Evolutionary conservation across 202 grass and related monocot species (phyloP), one percentile per base, ranked within the genome.

Genomic region (Bolboschoenoplectus hybrid): DNA sequence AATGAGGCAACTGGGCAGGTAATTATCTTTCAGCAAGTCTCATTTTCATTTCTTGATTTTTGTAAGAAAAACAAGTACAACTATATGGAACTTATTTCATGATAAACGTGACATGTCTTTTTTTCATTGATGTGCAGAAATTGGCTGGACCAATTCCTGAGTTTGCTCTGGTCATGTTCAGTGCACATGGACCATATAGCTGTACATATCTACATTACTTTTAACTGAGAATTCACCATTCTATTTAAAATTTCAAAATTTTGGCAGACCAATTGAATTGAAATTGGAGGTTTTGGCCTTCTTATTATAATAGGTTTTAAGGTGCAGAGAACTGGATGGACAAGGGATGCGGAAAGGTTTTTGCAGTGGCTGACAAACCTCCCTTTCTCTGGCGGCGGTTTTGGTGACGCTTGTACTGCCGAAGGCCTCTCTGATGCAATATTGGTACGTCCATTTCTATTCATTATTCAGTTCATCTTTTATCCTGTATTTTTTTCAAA

Each of bases 361-460:
- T 80, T 97, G 82, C 86, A 87, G 81, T 93, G 92, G 93, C 73
- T 99, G 74, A 89, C 97, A 85, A 87, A 89, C 88, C 88, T 99
- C 67, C 71, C 75, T 62, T 99, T 99, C 87, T 91, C 80, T 84
- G 93, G 97, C 75, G 93, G 97, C 45, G 93, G 93, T 85, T 99
- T 93, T 63, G 93, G 81, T 75, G 93, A 97, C n/a, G 85, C 90
- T 90, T 91, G 91, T 80, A 91, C 89, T 56, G 94, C 90, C 51
- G 97, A 99, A 87, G 97, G 97, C 20, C 97, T 99, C 82, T 74
- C 97, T 69, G 93, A 99, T 83, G 93, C 93, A 81, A 85, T 99
- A 56, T 87, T 85, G 88, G 97, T 94, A 92, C 20, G 19, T 82
- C 13, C 45, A 55, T 79, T 79, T 81, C 7, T 81, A 19, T 69